These are phyloP conservation scores for Pueraria montana DNA, from an alignment of 306 rosid species.

Conservation along the genomic window DNA sequence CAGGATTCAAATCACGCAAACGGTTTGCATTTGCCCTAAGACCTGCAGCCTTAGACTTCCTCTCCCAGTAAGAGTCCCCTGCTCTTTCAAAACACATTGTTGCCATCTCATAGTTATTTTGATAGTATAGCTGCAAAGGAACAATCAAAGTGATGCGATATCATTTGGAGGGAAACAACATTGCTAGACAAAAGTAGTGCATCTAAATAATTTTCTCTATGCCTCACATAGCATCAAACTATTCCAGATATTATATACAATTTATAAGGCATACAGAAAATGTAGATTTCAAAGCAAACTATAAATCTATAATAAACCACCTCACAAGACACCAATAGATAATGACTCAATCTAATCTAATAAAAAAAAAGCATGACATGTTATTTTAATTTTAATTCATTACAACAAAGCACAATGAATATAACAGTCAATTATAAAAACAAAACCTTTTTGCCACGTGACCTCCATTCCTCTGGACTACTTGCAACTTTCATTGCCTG, in stretches of 20 bases:
- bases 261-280: not conserved
- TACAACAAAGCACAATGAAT: not conserved
- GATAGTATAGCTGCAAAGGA: conserved; percentile 64
- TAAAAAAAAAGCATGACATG: not conserved
- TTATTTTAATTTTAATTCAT: not conserved
- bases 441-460: conserved; percentile 84
- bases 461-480: conserved; percentile 78
- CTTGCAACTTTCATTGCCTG: no score
- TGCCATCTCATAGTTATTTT: conserved; percentile 76
- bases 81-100: conserved; percentile 86
- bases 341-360: not conserved
- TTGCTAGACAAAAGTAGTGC: not conserved
- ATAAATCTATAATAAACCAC: not conserved
- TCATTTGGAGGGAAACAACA: no score
- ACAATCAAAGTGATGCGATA: not conserved
- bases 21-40: no score
- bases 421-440: not conserved
- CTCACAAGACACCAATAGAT: not conserved
- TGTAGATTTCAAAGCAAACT: conserved; percentile 12
- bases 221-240: not conserved
- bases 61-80: no score
- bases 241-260: not conserved
- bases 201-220: not conserved
- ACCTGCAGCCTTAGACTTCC: no score
- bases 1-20: conserved; percentile 53